Evolutionary conservation across 1,284 basidiomycete genomes (phyloP).

Genomic region (Trametes polyzona): DNA sequence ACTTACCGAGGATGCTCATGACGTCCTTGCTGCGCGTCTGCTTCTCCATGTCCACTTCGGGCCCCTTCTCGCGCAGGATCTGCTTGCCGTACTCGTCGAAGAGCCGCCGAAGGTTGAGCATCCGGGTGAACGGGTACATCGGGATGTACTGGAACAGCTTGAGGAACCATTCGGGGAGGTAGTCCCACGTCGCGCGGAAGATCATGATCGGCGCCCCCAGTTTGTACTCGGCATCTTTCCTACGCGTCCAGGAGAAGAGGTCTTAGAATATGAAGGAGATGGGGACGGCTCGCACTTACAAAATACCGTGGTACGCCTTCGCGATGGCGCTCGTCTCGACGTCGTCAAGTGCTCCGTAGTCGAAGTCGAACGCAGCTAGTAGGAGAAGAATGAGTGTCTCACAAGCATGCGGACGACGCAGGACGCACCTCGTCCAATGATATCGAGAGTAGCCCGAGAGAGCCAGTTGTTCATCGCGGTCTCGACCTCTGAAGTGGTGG

Average conservation of each 20-base stretch:
- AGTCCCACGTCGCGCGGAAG: too few species aligned
- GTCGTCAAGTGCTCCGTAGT: too few species aligned
- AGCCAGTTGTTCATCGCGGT: constrained; percentile 27
- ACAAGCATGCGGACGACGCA: background rate
- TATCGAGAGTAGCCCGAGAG: constrained; percentile 34
- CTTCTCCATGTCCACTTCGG: constrained; percentile 24
- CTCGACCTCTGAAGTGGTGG: constrained; percentile 11
- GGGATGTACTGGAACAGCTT: too few species aligned
- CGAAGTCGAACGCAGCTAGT: constrained; percentile 36
- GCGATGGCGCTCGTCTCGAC: too few species aligned
- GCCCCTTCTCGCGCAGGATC: constrained; percentile 41
- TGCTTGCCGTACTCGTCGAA: constrained; percentile 23
- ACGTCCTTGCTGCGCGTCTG: constrained; percentile 35
- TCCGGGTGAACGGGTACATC: too few species aligned
- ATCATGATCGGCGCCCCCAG: too few species aligned
- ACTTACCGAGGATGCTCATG: constrained; percentile 46
- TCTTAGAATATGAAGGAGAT: too few species aligned
- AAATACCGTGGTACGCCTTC: too few species aligned
- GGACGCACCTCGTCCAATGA: constrained; percentile 34
- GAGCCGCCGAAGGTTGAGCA: constrained; percentile 6
- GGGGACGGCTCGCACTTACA: too few species aligned
- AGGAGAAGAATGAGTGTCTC: background rate
- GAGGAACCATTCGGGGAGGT: too few species aligned
- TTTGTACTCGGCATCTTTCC: too few species aligned
- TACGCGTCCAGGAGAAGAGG: too few species aligned